Percentiles rank a stretch among this genome's conserved stretches.
Conservation (phyloP, 2,329 filamentous ascomycete species). For the Ramularia endophylla region DNA sequence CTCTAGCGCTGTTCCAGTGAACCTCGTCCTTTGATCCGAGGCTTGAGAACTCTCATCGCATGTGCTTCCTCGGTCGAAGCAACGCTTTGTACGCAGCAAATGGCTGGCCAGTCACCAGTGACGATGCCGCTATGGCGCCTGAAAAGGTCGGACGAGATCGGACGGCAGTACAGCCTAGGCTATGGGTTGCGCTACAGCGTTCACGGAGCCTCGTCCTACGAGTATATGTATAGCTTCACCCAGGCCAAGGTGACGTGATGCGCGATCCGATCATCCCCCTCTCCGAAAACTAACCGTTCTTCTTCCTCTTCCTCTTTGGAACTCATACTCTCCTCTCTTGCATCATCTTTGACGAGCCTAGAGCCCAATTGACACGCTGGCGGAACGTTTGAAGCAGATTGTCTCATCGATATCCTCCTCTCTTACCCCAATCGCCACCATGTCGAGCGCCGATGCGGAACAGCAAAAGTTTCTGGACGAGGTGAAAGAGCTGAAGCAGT, state of each 20-base stretch:
- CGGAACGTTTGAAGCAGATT: slow-evolving; percentile 31
- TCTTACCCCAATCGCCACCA: slow-evolving; percentile 17
- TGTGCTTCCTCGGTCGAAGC: slow-evolving; percentile 14
- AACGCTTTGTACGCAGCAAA: background rate
- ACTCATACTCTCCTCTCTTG: background rate
- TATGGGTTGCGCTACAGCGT: too few relatives aligned
- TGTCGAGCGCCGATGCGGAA: slow-evolving; percentile 52
- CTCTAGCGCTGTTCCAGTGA: slow-evolving; percentile 11
- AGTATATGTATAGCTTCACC: too few relatives aligned
- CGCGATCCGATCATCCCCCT: slow-evolving; percentile 13
- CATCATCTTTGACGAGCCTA: background rate
- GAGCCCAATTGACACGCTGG: slow-evolving; percentile 24
- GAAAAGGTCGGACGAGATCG: slow-evolving; percentile 16
- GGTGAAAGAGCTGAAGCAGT: slow-evolving; percentile 81
- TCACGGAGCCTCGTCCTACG: too few relatives aligned
- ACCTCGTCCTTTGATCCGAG: slow-evolving; percentile 20
- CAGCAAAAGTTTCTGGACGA: slow-evolving; percentile 73
- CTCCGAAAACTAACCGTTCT: slow-evolving; percentile 10
- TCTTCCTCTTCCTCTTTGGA: slow-evolving; percentile 6
- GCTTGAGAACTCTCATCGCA: slow-evolving; percentile 10
- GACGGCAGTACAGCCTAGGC: slow-evolving; percentile 1
- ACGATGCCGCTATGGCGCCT: slow-evolving; percentile 8
- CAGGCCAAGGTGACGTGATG: slow-evolving; percentile 14
- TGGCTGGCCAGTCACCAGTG: slow-evolving; percentile 1
- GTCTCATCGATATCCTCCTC: slow-evolving; percentile 25